These are phyloP conservation scores for Lachancea quebecensis DNA, from an alignment of 805 yeast species.

Conservation along the genomic window DNA sequence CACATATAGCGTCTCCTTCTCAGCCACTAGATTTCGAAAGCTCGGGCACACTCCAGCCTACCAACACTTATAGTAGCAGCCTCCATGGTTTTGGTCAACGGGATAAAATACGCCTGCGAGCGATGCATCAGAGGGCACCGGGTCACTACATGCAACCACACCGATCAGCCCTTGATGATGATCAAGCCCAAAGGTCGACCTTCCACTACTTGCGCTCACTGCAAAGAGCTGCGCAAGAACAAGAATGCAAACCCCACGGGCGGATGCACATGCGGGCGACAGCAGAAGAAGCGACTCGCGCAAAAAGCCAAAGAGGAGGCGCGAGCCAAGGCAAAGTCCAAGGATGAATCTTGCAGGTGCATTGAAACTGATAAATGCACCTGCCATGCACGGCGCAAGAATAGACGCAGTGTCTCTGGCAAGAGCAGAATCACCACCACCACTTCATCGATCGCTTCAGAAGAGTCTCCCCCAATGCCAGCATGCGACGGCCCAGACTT, in stretches of 20 bases:
- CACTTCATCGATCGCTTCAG: slow-evolving; percentile 3
- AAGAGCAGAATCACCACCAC: not conserved
- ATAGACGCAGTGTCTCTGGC: slow-evolving; percentile 2
- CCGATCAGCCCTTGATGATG: slow-evolving; percentile 84
- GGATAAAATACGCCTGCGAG: slow-evolving; percentile 93
- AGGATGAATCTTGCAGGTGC: slow-evolving; percentile 15
- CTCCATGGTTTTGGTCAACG: slow-evolving; percentile 80
- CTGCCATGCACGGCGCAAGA: slow-evolving; percentile 7
- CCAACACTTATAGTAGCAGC: not conserved
- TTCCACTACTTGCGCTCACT: slow-evolving; percentile 82
- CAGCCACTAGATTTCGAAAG: not conserved
- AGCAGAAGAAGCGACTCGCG: slow-evolving; percentile 36
- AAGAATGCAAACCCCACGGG: slow-evolving; percentile 56
- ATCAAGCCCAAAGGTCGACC: slow-evolving; percentile 97
- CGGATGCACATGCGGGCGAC: slow-evolving; percentile 62
- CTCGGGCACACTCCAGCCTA: no score
- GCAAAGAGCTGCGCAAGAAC: slow-evolving; percentile 64
- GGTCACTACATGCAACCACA: slow-evolving; percentile 88
- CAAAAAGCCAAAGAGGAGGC: slow-evolving; percentile 30
- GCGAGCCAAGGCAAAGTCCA: slow-evolving; percentile 20
- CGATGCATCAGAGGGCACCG: slow-evolving; percentile 95
- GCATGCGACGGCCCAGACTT: slow-evolving; percentile 5
- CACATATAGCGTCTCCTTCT: not conserved
- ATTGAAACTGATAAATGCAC: slow-evolving; percentile 8
- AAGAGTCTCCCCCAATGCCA: slow-evolving; percentile 1